These are phyloP conservation scores for Colletotrichum lupini DNA, from an alignment of 2,329 filamentous ascomycete species.

Conservation along the genomic window DNA sequence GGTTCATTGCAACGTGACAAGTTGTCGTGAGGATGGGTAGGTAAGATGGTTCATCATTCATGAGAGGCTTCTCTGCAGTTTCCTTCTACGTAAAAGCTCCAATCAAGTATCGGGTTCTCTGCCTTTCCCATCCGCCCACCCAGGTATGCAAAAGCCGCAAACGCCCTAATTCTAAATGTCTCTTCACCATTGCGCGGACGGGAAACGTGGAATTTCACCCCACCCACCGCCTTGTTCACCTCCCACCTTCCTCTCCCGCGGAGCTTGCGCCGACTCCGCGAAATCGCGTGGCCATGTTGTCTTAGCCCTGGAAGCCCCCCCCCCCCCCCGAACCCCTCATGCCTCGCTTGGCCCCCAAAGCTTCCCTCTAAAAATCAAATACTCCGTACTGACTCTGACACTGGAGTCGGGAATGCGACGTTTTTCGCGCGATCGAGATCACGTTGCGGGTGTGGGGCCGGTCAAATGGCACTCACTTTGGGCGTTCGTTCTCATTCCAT, in stretches of 20 bases:
- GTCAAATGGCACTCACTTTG: background rate
- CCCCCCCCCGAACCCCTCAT: background rate
- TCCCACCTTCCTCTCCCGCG: background rate
- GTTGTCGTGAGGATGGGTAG: background rate
- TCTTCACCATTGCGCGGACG: background rate
- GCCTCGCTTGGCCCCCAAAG: constrained; percentile 2
- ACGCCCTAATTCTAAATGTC: constrained; percentile 12
- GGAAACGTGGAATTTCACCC: background rate
- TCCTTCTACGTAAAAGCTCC: background rate
- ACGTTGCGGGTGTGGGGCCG: background rate
- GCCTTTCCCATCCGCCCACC: background rate
- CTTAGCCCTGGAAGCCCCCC: background rate
- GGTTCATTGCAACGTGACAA: background rate
- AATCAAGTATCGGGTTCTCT: background rate
- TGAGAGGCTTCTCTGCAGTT: background rate
- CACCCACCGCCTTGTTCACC: background rate
- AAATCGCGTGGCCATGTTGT: background rate
- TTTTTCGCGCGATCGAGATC: background rate
- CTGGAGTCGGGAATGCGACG: background rate
- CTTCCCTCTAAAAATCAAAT: background rate
- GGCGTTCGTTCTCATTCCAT: background rate
- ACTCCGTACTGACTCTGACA: background rate
- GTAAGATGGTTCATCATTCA: constrained; percentile 15
- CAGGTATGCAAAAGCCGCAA: background rate
- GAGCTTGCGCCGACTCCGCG: background rate